Evolutionary conservation across 768 basidiomycete species (phyloP).

Genomic region (Phanerochaete carnosa): DNA sequence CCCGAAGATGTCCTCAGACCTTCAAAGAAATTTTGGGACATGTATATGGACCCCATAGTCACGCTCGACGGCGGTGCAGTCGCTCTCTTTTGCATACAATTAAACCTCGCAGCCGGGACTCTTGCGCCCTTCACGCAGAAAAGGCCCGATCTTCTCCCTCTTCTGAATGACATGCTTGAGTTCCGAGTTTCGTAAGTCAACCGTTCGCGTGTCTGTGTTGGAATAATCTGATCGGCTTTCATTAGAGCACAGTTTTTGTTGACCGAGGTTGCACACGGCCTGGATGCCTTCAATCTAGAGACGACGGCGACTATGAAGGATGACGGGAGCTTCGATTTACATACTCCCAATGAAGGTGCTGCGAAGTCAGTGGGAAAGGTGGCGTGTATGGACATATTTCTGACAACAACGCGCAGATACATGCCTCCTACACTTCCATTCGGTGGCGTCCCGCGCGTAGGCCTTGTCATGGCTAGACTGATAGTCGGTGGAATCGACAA

Average conservation of each 20-base stretch:
- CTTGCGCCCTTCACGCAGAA: background rate
- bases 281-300: background rate
- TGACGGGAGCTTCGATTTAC: background rate
- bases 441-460: background rate
- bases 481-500: slow-evolving; percentile 5
- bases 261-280: background rate
- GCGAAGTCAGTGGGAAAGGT: background rate
- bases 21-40: background rate
- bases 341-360: background rate
- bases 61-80: background rate
- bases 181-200: background rate
- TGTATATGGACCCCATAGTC: background rate
- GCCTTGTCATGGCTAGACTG: slow-evolving; percentile 5
- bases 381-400: background rate
- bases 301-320: background rate
- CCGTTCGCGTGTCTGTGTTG: no score
- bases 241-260: background rate
- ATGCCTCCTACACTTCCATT: slow-evolving; percentile 5
- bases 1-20: background rate
- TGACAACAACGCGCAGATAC: background rate
- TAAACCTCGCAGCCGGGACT: background rate
- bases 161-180: background rate
- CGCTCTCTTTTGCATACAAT: background rate
- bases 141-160: background rate
- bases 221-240: no score